Evolutionary conservation across 805 yeast genomes (phyloP).

Genomic region (Starmerella floricola): DNA sequence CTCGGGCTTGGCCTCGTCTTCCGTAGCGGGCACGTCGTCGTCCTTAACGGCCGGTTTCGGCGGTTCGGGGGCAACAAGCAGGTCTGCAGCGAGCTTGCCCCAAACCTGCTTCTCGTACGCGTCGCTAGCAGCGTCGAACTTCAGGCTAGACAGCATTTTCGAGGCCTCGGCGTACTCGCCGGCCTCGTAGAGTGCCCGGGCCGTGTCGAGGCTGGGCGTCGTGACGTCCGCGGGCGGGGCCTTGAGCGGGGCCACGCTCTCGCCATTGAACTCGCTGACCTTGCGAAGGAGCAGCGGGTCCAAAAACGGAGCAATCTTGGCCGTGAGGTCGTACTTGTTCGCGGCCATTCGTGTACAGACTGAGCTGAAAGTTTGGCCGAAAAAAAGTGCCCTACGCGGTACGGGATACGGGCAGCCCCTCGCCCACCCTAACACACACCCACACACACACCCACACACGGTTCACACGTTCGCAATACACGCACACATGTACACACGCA

Average conservation of each 20-base stretch:
- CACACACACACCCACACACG: too few species aligned
- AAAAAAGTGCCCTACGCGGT: neutral
- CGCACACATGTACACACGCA: too few species aligned
- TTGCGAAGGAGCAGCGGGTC: slow-evolving; percentile 52
- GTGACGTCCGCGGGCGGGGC: slow-evolving; percentile 1
- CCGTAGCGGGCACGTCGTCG: slow-evolving; percentile 29
- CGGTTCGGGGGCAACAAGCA: slow-evolving; percentile 31
- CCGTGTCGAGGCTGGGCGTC: slow-evolving; percentile 27
- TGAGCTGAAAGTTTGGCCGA: neutral
- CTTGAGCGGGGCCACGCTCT: slow-evolving; percentile 7
- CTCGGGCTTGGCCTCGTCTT: slow-evolving; percentile 28
- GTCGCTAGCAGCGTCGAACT: slow-evolving; percentile 36
- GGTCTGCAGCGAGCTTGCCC: slow-evolving; percentile 56
- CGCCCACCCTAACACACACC: too few species aligned
- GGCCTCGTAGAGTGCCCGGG: slow-evolving; percentile 26
- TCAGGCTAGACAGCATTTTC: slow-evolving; percentile 13
- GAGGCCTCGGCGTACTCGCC: slow-evolving; percentile 33
- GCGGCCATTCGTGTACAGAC: slow-evolving; percentile 1
- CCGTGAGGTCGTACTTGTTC: slow-evolving; percentile 40
- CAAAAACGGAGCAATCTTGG: slow-evolving; percentile 43
- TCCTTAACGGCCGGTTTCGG: slow-evolving; percentile 25
- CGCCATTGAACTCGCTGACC: slow-evolving; percentile 37
- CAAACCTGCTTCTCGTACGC: slow-evolving; percentile 28
- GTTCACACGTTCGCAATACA: too few species aligned
- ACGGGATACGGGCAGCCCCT: slow-evolving; percentile 2